These are phyloP conservation scores for Pichia sp. DNA, from an alignment of 1,139 yeast genomes.

Conservation along the genomic window DNA sequence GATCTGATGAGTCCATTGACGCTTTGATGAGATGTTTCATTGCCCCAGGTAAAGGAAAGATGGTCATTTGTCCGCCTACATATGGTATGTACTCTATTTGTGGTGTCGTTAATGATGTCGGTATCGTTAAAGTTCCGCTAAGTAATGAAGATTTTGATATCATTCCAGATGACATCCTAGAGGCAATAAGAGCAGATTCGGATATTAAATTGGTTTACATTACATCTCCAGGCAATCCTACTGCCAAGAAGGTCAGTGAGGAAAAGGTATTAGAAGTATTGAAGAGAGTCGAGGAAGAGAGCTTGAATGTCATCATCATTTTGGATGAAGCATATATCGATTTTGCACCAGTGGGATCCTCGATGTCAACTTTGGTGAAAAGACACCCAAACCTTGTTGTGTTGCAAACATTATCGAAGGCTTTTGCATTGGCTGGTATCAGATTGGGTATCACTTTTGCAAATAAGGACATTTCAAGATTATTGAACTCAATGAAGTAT, in stretches of 20 bases:
- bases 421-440: conserved; percentile 95
- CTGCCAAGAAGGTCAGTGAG: conserved; percentile 58
- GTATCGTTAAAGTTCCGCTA: conserved; percentile 64
- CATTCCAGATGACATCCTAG: conserved; percentile 48
- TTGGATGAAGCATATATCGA: conserved; percentile 96
- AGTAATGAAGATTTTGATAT: conserved; percentile 58
- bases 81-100: conserved; percentile 96
- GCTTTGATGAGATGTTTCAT: conserved; percentile 80
- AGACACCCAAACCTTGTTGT: conserved; percentile 79
- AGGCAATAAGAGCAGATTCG: conserved; percentile 48
- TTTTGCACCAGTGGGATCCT: conserved; percentile 61
- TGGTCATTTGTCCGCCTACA: conserved; percentile 89
- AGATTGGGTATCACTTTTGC: conserved; percentile 79
- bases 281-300: conserved; percentile 30
- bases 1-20: conserved; percentile 95
- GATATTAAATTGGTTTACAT: conserved; percentile 67
- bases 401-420: conserved; percentile 85
- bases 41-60: conserved; percentile 72
- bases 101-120: conserved; percentile 84
- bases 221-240: conserved; percentile 99
- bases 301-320: conserved; percentile 74
- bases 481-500: conserved; percentile 85
- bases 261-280: conserved; percentile 45
- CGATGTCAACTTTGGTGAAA: conserved; percentile 76
- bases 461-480: conserved; percentile 48